These are phyloP conservation scores for Pseudogymnoascus sp. DNA, from an alignment of 2,329 filamentous ascomycete species.

Conservation along the genomic window DNA sequence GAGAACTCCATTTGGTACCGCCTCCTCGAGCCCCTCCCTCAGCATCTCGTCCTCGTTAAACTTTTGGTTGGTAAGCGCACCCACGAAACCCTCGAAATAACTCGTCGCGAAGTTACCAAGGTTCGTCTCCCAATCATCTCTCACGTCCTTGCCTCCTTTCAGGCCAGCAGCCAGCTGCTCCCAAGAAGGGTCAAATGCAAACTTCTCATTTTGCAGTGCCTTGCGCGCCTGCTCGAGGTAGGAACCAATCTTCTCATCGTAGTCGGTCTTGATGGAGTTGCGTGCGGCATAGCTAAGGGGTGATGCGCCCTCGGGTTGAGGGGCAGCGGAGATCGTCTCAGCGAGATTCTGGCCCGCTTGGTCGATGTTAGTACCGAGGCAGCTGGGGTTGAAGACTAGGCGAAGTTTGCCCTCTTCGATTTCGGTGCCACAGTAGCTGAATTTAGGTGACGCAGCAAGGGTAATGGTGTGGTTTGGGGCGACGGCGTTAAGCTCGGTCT, in stretches of 20 bases:
- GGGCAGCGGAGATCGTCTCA: conserved; percentile 39
- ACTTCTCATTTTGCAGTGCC: conserved; percentile 30
- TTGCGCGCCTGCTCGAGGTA: conserved; percentile 31
- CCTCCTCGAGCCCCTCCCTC: conserved; percentile 20
- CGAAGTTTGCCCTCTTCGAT: conserved; percentile 38
- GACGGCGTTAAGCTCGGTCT: conserved; percentile 41
- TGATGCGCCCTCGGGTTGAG: conserved; percentile 22
- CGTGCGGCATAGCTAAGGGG: conserved; percentile 37
- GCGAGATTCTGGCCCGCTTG: conserved; percentile 31
- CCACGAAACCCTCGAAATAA: conserved; percentile 39
- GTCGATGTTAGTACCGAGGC: conserved; percentile 39
- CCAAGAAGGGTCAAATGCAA: conserved; percentile 41
- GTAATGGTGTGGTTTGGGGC: conserved; percentile 35
- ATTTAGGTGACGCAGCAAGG: conserved; percentile 38
- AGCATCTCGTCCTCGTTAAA: conserved; percentile 30
- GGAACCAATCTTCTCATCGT: conserved; percentile 35
- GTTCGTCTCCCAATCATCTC: conserved; percentile 35
- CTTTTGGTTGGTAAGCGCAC: conserved; percentile 35
- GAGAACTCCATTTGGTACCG: conserved; percentile 13
- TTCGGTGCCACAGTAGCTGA: conserved; percentile 36
- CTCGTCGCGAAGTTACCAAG: conserved; percentile 33
- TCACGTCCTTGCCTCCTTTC: conserved; percentile 26
- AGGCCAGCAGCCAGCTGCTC: conserved; percentile 36
- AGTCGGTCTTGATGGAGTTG: conserved; percentile 34
- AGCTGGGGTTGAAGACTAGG: conserved; percentile 37